Base-by-base conservation (phyloP, 2,329 filamentous ascomycete species). In the Colletotrichum coccodes region DNA sequence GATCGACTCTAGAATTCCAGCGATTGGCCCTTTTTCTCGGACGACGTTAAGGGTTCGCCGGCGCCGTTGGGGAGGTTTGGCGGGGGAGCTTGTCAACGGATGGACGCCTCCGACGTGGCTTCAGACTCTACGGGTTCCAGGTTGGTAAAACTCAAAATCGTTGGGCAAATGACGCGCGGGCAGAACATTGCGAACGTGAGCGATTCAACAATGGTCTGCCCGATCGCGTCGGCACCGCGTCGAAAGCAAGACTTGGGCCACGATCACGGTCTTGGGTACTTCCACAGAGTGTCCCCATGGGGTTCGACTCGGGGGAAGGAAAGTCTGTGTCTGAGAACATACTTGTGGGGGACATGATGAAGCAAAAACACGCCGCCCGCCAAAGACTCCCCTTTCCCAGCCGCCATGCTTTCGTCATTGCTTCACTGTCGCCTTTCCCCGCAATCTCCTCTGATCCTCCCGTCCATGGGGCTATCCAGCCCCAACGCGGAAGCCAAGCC, bases 91-190 rank as follows among this genome's bases (percentile, higher is more conserved):
- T 5, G 12, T 42, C 14, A 28, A 8, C 36, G 23, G 23, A 23
- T 42, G 26, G 42, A 32, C 36, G 16, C 38, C 36, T 46, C 12
- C 38, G 34, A 60, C 36, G 21, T 18, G 9, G 46, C 28, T 50
- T 42, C 42, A 56, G 59, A 57, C 64, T 61, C 8, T 34, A 26
- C 38, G 28, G 40, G 47, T 47, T 66, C 40, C 57, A 62, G 12
- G 32, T 63, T 50, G 23, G 21, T n/a, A 32, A 67, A 50, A 52
- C 49, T 36, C 49, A 23, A 50, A 63, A 60, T 42, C 28, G 14
- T n/a, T 18, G n/a, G 40, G 32, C 38, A 5, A 30, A 40, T 62
- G 30, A 61, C 38, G 47, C 40, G 56, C n/a, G n/a, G 28, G 28
- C 28, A 52, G 60, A 44, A 14, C n/a, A 5, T 21, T 7, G 23